Percentiles rank a stretch among this genome's conserved stretches.
These are phyloP conservation scores for Dimocarpus longan DNA, from an alignment of 345 rosid species.

Conservation along the genomic window DNA sequence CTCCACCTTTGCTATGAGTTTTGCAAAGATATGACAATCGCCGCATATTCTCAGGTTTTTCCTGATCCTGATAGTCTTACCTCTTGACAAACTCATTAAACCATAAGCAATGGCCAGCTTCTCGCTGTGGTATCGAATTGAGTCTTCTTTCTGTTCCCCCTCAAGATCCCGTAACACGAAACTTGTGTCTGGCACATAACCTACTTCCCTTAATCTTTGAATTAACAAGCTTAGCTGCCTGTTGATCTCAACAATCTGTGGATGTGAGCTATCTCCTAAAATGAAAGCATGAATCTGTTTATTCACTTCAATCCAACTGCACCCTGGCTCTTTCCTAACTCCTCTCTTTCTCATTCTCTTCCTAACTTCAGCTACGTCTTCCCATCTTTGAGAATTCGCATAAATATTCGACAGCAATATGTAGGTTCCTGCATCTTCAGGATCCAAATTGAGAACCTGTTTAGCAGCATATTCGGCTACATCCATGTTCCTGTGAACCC, in stretches of 20 bases:
- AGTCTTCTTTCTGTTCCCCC: slow-evolving; percentile 72
- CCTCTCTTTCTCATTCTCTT: slow-evolving; percentile 52
- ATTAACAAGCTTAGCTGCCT: slow-evolving; percentile 41
- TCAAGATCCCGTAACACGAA: slow-evolving; percentile 69
- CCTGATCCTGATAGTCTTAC: slow-evolving; percentile 57
- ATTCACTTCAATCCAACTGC: slow-evolving; percentile 75
- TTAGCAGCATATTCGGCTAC: slow-evolving; percentile 62
- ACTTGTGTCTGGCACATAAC: slow-evolving; percentile 69
- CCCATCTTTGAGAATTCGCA: slow-evolving; percentile 67
- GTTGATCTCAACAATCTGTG: slow-evolving; percentile 47
- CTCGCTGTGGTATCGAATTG: slow-evolving; percentile 64
- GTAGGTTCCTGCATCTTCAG: slow-evolving; percentile 66
- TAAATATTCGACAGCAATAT: slow-evolving; percentile 69
- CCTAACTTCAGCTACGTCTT: slow-evolving; percentile 52
- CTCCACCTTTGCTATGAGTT: slow-evolving; percentile 59
- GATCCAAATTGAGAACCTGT: slow-evolving; percentile 55
- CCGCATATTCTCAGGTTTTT: slow-evolving; percentile 72
- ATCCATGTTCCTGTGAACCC: slow-evolving; percentile 55
- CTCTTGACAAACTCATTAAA: slow-evolving; percentile 38
- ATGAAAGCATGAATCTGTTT: slow-evolving; percentile 67
- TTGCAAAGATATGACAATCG: slow-evolving; percentile 66
- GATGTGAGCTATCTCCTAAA: slow-evolving; percentile 65
- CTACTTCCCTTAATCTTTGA: slow-evolving; percentile 41
- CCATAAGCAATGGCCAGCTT: slow-evolving; percentile 67
- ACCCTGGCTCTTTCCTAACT: slow-evolving; percentile 66